Percentiles rank a stretch among this genome's conserved stretches.
Evolutionary conservation across 2,329 filamentous ascomycete species (phyloP).

Genomic region (Epichloe aotearoae): DNA sequence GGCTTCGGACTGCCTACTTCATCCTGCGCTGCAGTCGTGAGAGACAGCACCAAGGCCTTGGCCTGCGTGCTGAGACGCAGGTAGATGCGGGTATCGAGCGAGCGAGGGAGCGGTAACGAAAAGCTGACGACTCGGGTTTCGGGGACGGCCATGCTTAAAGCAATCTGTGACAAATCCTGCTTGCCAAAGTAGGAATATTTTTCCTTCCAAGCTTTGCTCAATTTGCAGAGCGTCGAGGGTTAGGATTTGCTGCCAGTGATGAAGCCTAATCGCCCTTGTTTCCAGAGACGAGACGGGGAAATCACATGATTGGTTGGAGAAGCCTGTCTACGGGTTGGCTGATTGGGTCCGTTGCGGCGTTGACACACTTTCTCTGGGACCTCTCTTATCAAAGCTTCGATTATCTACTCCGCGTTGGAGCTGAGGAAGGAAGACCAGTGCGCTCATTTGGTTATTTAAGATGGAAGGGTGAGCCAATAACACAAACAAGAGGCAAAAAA

Average conservation of each 20-base stretch:
- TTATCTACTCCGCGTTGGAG: neutral
- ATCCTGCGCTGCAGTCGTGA: slow-evolving; percentile 44
- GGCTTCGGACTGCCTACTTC: slow-evolving; percentile 35
- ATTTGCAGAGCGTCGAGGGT: too few relatives aligned
- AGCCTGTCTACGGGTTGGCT: neutral
- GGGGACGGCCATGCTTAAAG: neutral
- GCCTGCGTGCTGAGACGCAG: slow-evolving; percentile 44
- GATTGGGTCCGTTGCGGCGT: neutral
- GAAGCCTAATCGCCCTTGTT: neutral
- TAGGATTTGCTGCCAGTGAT: neutral
- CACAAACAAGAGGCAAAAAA: neutral
- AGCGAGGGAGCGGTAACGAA: slow-evolving; percentile 46
- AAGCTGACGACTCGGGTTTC: slow-evolving; percentile 15
- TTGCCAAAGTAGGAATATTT: too few relatives aligned
- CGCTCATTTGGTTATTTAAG: neutral
- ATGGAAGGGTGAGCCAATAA: neutral
- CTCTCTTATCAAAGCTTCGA: slow-evolving; percentile 1
- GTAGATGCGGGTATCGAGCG: slow-evolving; percentile 48
- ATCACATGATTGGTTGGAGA: slow-evolving; percentile 9
- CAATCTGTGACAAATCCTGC: neutral
- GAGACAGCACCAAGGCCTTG: slow-evolving; percentile 45
- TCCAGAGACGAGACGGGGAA: neutral
- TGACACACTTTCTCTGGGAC: neutral
- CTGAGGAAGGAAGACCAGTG: neutral
- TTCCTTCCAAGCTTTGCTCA: too few relatives aligned